Conservation (phyloP, 768 basidiomycete species). For the Lanmaoa rubissima region DNA sequence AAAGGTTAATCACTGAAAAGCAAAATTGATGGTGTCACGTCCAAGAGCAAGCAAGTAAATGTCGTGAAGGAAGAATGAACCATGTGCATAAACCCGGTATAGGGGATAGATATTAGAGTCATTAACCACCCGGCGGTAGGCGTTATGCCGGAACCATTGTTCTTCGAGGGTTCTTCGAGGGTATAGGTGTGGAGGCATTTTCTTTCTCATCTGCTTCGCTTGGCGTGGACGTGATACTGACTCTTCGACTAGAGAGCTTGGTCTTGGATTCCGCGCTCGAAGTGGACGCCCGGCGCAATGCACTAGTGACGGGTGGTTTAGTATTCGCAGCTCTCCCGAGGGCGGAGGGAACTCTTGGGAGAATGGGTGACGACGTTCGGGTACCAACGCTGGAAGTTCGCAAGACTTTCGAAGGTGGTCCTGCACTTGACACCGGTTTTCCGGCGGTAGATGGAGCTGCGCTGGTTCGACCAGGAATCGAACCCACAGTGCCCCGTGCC, state of each 20-base stretch:
- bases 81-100: background rate
- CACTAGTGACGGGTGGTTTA: slow-evolving; percentile 10
- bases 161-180: slow-evolving; percentile 20
- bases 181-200: slow-evolving; percentile 40
- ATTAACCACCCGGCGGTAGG: background rate
- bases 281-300: slow-evolving; percentile 31
- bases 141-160: slow-evolving; percentile 14
- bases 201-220: slow-evolving; percentile 60
- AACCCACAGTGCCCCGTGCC: slow-evolving; percentile 53
- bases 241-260: slow-evolving; percentile 34
- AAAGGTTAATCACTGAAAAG: slow-evolving; percentile 12
- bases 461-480: slow-evolving; percentile 57
- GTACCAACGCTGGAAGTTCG: slow-evolving; percentile 33
- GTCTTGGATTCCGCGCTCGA: slow-evolving; percentile 34
- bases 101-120: slow-evolving; percentile 8
- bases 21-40: slow-evolving; percentile 6
- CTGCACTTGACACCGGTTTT: slow-evolving; percentile 46
- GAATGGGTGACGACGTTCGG: slow-evolving; percentile 40
- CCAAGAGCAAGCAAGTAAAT: slow-evolving; percentile 13
- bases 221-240: slow-evolving; percentile 36
- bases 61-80: slow-evolving; percentile 1
- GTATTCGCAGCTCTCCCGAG: slow-evolving; percentile 25
- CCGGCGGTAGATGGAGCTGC: slow-evolving; percentile 20
- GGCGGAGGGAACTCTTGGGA: slow-evolving; percentile 31
- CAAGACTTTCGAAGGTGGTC: slow-evolving; percentile 39